Evolutionary conservation across 2,329 filamentous ascomycete genomes (phyloP), one percentile per base, ranked within the genome.

Genomic region (Capronia epimyces): DNA sequence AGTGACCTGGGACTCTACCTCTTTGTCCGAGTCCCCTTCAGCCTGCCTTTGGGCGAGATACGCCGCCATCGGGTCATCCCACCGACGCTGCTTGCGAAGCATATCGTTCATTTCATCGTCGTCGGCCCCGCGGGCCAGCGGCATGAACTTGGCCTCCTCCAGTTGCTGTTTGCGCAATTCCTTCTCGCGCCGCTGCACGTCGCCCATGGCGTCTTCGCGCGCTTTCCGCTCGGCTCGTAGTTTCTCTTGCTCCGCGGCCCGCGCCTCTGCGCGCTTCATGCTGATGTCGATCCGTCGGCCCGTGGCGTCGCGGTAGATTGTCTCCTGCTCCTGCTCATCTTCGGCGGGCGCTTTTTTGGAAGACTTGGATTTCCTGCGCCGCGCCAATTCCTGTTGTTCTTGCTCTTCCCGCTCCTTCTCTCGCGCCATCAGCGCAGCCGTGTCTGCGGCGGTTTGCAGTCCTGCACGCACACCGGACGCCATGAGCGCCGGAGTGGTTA

Each of bases 271-370:
- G 20, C 90, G 80, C 68, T 88, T 89, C 86, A 95, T 88, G 15
- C 84, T 83, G 20, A 97, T 81, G 64, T 98, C 95, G 57, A 98
- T 90, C 49, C 95, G 84, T n/a, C 90, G 80, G 10, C 93, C 93
- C 2, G 87, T 93, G 9, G 94, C 93, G 69, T 98, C 93, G 62
- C 93, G 86, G 67, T 97, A 96, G 20, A 96, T 89, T 0, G 91
- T 95, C 69, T 96, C 89, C 62, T 84, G 79, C 25, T 80, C 79
- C 50, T 70, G 66, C 0, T 66, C 71, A 41, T 71, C 75, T 27
- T 69, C 43, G n/a, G n/a, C n/a, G n/a, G n/a, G n/a, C 25, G 45
- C 39, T 13, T 31, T 18, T 34, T 37, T 46, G 6, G 49, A 39
- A 8, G 46, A 43, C 29, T 16, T 25, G 10, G 21, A 15, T n/a